phyloP scores from a whole-genome alignment of 2,329 filamentous ascomycete genomes.

The Penicillium sp. region DNA sequence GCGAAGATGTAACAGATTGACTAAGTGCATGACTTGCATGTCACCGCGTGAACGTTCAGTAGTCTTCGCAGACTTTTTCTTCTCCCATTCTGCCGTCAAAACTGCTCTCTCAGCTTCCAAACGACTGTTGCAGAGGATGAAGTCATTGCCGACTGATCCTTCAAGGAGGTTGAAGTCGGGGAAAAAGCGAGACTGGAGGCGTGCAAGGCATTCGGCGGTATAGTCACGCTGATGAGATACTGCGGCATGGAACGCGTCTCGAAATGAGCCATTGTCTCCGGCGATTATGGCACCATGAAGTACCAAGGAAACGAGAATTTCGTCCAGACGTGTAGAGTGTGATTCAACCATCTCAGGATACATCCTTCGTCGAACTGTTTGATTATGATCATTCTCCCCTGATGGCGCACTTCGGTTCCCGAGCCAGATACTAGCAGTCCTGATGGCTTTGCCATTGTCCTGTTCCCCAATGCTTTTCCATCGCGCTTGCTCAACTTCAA shows the following conservation, averaged over 20 bases:
- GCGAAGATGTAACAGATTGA: background rate
- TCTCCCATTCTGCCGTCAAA: background rate
- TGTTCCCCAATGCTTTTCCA: background rate
- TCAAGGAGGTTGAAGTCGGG: background rate
- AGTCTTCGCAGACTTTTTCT: background rate
- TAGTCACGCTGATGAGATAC: background rate
- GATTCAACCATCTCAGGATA: background rate
- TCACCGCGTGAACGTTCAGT: background rate
- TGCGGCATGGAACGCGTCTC: background rate
- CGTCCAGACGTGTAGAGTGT: background rate
- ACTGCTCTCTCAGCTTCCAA: background rate
- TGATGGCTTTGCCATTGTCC: background rate
- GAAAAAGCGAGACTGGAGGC: background rate
- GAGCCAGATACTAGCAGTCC: background rate
- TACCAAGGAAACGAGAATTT: background rate
- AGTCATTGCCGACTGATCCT: background rate
- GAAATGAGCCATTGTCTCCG: background rate
- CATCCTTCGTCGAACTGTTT: background rate
- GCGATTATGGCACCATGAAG: background rate
- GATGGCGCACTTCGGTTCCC: background rate
- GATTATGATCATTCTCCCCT: background rate
- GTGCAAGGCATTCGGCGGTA: background rate
- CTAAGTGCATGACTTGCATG: background rate
- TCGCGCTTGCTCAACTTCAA: slow-evolving; percentile 5
- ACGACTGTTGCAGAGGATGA: background rate